These are phyloP conservation scores for Gardenia jasminoides DNA, from an alignment of 257 asterid species.

Conservation along the genomic window DNA sequence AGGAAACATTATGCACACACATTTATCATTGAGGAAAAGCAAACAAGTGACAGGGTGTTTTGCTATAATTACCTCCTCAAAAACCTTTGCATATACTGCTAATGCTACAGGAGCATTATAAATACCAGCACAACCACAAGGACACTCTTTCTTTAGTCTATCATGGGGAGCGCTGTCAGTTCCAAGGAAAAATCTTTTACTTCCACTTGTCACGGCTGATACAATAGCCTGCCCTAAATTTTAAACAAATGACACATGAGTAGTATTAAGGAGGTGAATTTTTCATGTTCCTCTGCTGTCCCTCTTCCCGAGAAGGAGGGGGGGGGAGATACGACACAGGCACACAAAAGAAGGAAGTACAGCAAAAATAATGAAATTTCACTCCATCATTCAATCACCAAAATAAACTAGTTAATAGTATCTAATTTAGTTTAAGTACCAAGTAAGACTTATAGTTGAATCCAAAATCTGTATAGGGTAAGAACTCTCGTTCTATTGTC, in stretches of 20 bases:
- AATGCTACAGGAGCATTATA: conserved; percentile 91
- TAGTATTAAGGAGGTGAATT: neutral
- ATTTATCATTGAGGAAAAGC: neutral
- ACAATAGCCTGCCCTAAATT: conserved; percentile 78
- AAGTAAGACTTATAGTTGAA: neutral
- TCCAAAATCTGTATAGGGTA: too few relatives aligned
- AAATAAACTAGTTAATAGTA: neutral
- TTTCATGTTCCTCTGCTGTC: neutral
- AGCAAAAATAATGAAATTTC: neutral
- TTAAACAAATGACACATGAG: conserved; percentile 7
- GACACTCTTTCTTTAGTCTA: conserved; percentile 58
- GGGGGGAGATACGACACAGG: neutral
- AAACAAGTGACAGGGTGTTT: neutral
- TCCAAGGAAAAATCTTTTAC: conserved; percentile 74
- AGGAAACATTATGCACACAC: neutral
- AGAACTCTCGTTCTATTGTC: neutral
- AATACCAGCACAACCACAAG: conserved; percentile 96
- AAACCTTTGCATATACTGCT: conserved; percentile 84
- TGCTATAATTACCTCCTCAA: conserved; percentile 64
- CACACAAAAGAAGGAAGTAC: neutral
- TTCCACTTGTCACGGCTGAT: conserved; percentile 88
- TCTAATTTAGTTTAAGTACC: neutral
- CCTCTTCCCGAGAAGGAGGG: neutral
- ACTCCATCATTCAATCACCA: neutral
- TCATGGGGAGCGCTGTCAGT: conserved; percentile 99